These are phyloP conservation scores for Niveomyces coronatus DNA, from an alignment of 2,329 filamentous ascomycete genomes.

Conservation along the genomic window DNA sequence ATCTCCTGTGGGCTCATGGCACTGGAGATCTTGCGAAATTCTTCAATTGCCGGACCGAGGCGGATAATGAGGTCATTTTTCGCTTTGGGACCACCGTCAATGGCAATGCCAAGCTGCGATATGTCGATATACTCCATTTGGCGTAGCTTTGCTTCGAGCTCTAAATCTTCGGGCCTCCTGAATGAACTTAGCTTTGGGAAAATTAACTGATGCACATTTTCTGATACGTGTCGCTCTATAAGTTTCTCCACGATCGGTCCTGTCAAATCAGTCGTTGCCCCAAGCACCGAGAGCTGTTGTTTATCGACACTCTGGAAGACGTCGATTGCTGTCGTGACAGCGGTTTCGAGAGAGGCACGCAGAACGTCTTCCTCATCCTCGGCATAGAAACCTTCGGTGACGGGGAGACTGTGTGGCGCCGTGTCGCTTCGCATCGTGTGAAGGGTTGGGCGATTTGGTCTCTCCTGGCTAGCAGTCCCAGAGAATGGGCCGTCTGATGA, in stretches of 20 bases:
- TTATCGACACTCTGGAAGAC: constrained; percentile 94
- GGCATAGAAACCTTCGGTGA: constrained; percentile 58
- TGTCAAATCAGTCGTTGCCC: constrained; percentile 86
- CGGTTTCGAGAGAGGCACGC: constrained; percentile 79
- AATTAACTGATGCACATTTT: constrained; percentile 83
- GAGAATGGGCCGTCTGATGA: constrained; percentile 45
- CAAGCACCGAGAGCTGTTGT: constrained; percentile 82
- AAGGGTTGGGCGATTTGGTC: constrained; percentile 37
- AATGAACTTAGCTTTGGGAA: constrained; percentile 75
- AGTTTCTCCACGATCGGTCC: constrained; percentile 85
- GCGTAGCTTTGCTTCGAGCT: constrained; percentile 79
- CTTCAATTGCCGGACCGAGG: constrained; percentile 69
- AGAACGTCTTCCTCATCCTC: constrained; percentile 90
- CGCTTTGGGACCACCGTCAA: constrained; percentile 65
- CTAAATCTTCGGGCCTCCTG: constrained; percentile 70
- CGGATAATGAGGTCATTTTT: constrained; percentile 75
- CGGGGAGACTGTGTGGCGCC: constrained; percentile 29
- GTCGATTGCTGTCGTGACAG: constrained; percentile 87
- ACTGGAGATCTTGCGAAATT: constrained; percentile 75
- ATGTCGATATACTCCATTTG: constrained; percentile 94
- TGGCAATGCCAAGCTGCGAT: constrained; percentile 81
- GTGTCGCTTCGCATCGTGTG: constrained; percentile 16
- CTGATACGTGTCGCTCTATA: constrained; percentile 88
- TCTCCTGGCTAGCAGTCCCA: constrained; percentile 43
- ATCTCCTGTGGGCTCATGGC: constrained; percentile 81